Evolutionary conservation across 2,329 filamentous ascomycete genomes (phyloP).

Genomic region (Sodiomyces alkalinus): DNA sequence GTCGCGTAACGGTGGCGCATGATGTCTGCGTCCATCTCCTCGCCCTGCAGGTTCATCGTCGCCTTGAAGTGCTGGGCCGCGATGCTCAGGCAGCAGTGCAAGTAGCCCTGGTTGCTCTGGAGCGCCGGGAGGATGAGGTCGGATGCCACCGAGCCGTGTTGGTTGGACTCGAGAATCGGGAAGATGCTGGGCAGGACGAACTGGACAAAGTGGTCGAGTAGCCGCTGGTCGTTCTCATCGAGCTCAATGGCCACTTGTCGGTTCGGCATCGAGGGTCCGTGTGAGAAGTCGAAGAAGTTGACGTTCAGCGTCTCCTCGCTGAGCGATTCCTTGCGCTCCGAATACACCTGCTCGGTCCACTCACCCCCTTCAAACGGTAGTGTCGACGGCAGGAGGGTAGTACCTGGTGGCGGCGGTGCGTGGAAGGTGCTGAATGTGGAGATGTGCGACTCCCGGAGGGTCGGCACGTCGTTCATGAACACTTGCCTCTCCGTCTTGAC

Average conservation of each 20-base stretch:
- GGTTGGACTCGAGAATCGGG: constrained; percentile 80
- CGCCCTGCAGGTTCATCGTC: constrained; percentile 47
- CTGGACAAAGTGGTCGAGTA: constrained; percentile 83
- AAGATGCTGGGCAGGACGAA: constrained; percentile 81
- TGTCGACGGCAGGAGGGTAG: constrained; percentile 45
- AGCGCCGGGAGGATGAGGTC: constrained; percentile 78
- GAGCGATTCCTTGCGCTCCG: constrained; percentile 53
- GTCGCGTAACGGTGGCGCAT: constrained; percentile 83
- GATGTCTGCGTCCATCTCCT: constrained; percentile 78
- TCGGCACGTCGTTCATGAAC: constrained; percentile 81
- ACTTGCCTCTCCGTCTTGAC: constrained; percentile 92
- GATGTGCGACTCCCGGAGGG: constrained; percentile 70
- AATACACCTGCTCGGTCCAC: constrained; percentile 56
- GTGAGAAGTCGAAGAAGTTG: constrained; percentile 72
- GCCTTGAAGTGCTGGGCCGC: constrained; percentile 85
- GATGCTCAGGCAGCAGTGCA: constrained; percentile 91
- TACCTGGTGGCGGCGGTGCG: constrained; percentile 56
- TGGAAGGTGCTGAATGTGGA: constrained; percentile 90
- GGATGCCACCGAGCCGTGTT: constrained; percentile 65
- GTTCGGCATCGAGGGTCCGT: constrained; percentile 46
- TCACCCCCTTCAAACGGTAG: constrained; percentile 45
- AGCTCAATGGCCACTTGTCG: constrained; percentile 65
- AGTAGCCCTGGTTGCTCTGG: constrained; percentile 80
- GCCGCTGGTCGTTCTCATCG: constrained; percentile 71
- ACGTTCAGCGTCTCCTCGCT: constrained; percentile 52